Base-by-base conservation (phyloP, 768 basidiomycete genomes). In the Leccinum sublutescens region DNA sequence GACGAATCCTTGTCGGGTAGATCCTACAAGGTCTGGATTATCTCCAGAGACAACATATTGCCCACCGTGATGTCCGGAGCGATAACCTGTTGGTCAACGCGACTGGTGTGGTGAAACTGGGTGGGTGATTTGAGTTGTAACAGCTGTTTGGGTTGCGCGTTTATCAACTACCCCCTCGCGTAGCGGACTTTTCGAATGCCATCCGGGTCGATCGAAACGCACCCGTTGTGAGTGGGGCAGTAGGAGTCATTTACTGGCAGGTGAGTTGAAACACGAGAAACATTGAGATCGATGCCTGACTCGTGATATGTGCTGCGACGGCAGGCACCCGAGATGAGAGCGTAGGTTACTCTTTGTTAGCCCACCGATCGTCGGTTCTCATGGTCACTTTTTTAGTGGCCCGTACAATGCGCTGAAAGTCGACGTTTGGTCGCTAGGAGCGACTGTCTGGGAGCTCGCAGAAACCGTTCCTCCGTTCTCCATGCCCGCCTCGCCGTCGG, bases 161-260 rank as follows among this genome's bases (percentile, higher is more conserved):
- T 71, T 36, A 69, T 21, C 17, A 9, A 4, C n/a, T 36, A 4
- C 21, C 14, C 11, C 11, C 36, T 2, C 38, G 52, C 59, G 36
- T 64, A 89, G 91, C 88, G 61, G 92, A 94, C 72, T 93, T 94
- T 72, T 90, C 91, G 2, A 87, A 80, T 58, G 90, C 90, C 17
- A 80, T 91, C 15, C 80, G 79, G 62, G 82, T 90, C 12, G 68
- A 82, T 12, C 71, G 70, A n/a, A 78, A 80, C 10, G 72, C 77
- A 0, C 81, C 87, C 3, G 78, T 77, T 62, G 75, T 79, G 17
- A 78, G 76, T 17, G 89, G 90, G 34, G 70, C 73, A 23, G 88
- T 83, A 3, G 91, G 91, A 7, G 89, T 93, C 19, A 70, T 85
- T 19, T 92, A 86, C 75, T 93, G 91, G 91, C 91, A 92, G 80